Percentiles rank a stretch among this genome's conserved stretches.
Evolutionary conservation across 2,329 filamentous ascomycete genomes (phyloP).

Genomic region (Cercospora sesami): DNA sequence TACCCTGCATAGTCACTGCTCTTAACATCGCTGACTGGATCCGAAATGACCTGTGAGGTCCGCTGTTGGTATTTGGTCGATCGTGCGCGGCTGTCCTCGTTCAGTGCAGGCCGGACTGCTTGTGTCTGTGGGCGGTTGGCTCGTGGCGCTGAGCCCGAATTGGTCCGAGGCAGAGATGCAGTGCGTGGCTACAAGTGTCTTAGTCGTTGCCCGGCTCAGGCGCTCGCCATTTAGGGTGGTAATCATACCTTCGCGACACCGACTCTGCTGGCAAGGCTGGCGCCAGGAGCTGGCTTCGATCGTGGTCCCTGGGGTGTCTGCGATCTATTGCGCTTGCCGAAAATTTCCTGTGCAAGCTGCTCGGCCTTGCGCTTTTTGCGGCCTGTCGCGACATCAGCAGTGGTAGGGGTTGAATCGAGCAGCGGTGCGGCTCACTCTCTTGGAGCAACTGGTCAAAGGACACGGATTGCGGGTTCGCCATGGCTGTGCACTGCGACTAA

Average conservation of each 20-base stretch:
- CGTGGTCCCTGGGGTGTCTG: slow-evolving; percentile 55
- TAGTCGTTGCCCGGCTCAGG: neutral
- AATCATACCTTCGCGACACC: slow-evolving; percentile 67
- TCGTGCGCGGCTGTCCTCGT: slow-evolving; percentile 42
- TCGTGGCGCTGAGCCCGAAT: slow-evolving; percentile 25
- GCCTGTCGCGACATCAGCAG: slow-evolving; percentile 12
- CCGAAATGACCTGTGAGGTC: slow-evolving; percentile 25
- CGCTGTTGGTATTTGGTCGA: slow-evolving; percentile 39
- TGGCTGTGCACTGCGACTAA: slow-evolving; percentile 3
- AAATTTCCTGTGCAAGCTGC: slow-evolving; percentile 68
- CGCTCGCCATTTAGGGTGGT: neutral
- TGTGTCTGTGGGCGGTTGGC: slow-evolving; percentile 24
- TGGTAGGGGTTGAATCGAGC: neutral
- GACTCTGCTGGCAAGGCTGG: slow-evolving; percentile 68
- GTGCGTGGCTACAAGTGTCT: slow-evolving; percentile 26
- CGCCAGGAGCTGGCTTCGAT: slow-evolving; percentile 43
- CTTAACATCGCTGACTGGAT: slow-evolving; percentile 31
- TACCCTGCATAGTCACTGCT: slow-evolving; percentile 36
- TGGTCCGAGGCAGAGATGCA: slow-evolving; percentile 33
- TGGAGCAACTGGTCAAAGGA: slow-evolving; percentile 29
- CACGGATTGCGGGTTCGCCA: slow-evolving; percentile 22
- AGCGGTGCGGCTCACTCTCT: slow-evolving; percentile 22
- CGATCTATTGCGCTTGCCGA: slow-evolving; percentile 60
- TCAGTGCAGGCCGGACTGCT: slow-evolving; percentile 20
- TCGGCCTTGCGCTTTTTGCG: slow-evolving; percentile 31